Evolutionary conservation across 2,329 filamentous ascomycete genomes (phyloP).

Genomic region (Teratosphaeria epicoccoides): DNA sequence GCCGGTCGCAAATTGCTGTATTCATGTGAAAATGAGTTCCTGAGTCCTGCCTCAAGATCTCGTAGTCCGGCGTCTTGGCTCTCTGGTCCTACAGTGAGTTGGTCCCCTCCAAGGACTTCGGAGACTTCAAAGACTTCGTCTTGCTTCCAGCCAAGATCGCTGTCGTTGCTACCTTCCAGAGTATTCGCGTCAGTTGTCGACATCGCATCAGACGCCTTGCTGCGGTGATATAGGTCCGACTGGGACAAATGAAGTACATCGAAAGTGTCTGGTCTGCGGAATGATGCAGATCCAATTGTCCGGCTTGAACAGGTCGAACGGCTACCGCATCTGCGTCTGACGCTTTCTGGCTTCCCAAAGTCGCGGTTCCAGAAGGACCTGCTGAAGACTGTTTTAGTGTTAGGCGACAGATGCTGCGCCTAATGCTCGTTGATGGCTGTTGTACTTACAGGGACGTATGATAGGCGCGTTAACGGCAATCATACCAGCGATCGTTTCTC

Average conservation of each 20-base stretch:
- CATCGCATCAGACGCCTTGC: neutral
- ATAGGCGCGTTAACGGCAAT: slow-evolving; percentile 23
- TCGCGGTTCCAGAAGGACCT: neutral
- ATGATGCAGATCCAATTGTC: neutral
- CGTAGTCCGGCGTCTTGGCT: no score
- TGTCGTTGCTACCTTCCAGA: neutral
- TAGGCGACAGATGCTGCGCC: neutral
- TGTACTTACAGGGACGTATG: slow-evolving; percentile 1
- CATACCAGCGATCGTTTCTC: slow-evolving; percentile 29
- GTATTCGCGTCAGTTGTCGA: neutral
- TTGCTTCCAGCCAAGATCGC: no score
- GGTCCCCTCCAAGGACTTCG: no score
- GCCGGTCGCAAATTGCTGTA: no score
- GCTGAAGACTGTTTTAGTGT: neutral
- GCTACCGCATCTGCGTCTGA: neutral
- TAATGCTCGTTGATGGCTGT: neutral
- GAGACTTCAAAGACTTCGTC: no score
- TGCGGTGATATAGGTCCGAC: neutral
- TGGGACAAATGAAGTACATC: neutral
- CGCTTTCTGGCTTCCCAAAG: neutral
- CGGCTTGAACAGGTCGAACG: neutral
- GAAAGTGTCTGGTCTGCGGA: neutral
- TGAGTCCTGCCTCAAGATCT: no score
- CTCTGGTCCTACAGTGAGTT: no score
- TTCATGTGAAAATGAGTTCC: no score